phyloP scores from a whole-genome alignment of 2,329 filamentous ascomycete species.

The Aspergillus chevalieri region DNA sequence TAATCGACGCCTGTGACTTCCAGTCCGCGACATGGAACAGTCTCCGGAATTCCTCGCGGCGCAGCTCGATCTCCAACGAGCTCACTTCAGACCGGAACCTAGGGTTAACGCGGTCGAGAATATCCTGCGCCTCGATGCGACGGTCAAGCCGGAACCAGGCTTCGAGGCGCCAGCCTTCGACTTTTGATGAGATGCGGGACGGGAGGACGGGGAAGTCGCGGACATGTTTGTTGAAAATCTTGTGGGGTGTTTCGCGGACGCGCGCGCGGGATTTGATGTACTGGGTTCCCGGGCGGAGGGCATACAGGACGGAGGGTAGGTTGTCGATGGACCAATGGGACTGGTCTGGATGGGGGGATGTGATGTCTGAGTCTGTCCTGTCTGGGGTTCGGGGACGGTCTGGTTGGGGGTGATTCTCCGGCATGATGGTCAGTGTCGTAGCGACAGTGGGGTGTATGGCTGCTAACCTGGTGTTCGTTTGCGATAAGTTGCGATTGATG shows the following conservation, averaged over 20 bases:
- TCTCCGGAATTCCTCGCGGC: slow-evolving; percentile 10
- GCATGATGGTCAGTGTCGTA: too few relatives aligned
- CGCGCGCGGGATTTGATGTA: neutral
- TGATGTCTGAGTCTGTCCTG: neutral
- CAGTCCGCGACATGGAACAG: slow-evolving; percentile 9
- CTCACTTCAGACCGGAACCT: slow-evolving; percentile 3
- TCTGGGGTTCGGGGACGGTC: too few relatives aligned
- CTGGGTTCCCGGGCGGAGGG: neutral
- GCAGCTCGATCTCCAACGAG: slow-evolving; percentile 4
- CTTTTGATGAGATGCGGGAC: slow-evolving; percentile 13
- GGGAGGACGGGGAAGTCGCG: slow-evolving; percentile 11
- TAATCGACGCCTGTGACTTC: slow-evolving; percentile 7
- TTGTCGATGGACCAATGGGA: slow-evolving; percentile 2
- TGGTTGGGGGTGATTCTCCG: too few relatives aligned
- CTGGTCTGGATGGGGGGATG: slow-evolving; percentile 7
- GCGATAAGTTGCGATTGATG: too few relatives aligned
- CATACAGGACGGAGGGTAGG: neutral
- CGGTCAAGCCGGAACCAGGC: slow-evolving; percentile 21
- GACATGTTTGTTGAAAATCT: slow-evolving; percentile 8
- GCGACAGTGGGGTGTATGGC: too few relatives aligned
- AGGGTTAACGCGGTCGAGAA: slow-evolving; percentile 18
- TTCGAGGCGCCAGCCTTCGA: slow-evolving; percentile 20
- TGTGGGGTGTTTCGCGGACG: neutral
- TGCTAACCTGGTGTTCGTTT: too few relatives aligned
- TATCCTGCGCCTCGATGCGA: slow-evolving; percentile 16